Evolutionary conservation across 495 filamentous ascomycete species (phyloP), one percentile per base, ranked within the genome.

Genomic region (Podospora sp.): DNA sequence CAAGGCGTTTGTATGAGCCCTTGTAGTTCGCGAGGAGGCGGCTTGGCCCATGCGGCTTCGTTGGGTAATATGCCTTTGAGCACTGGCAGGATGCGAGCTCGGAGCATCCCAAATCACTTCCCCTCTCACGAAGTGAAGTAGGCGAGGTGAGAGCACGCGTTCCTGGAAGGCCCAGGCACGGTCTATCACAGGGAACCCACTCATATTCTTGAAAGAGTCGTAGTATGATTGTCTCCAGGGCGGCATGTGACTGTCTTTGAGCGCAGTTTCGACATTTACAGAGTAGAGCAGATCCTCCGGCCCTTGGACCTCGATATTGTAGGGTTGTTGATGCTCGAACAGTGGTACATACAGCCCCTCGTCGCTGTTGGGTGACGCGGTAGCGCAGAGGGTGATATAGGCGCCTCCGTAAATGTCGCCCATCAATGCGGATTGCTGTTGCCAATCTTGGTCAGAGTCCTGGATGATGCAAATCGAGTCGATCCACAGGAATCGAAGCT

Each of bases 401-500:
- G 62, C 62, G 24, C 24, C 24, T 14, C 50, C 51, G 49, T 64
- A 64, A 3, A 64, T 50, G 49, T 50, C 50, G 51, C 24, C 49
- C 62, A 64, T 64, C 35, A 24, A n/a, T 8, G 18, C 49, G 7
- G 50, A 49, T 26, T 64, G 35, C 24, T 35, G 24, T 21, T 53
- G 49, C 62, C 62, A 64, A 46, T 64, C 62, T 1, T 64, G 24
- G 26, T 22, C 0, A 12, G 16, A 16, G 21, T 56, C 35, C 21
- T 64, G 62, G 24, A 64, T 55, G 51, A 64, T 64, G 26, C 62
- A 64, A 21, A 64, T 46, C 6, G 62, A 64, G 18, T 64, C 62
- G 22, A 64, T 64, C 62, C 62, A 64, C 6, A 64, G 24, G n/a
- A 25, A 64, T 1, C 62, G 24, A 22, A 64, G 16, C 16, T 25